Evolutionary conservation across 495 filamentous ascomycete species (phyloP).

Genomic region (Trypethelium eluteriae): DNA sequence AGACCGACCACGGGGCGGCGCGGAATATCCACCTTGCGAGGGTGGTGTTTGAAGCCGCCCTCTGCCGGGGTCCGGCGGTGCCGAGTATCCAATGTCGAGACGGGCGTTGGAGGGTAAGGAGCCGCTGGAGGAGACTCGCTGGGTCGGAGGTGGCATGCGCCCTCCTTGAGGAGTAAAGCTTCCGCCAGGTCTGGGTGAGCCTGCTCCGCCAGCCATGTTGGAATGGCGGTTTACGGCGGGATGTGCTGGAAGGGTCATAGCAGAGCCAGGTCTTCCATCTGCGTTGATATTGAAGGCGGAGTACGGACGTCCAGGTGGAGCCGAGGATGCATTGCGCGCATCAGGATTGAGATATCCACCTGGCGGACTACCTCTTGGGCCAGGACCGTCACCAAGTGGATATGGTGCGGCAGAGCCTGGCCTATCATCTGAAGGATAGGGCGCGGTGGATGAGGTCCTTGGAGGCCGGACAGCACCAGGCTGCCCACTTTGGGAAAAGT

Average conservation of each 20-base stretch:
- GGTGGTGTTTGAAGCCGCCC: constrained; percentile 11
- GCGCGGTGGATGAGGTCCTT: constrained; percentile 35
- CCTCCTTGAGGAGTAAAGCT: not conserved
- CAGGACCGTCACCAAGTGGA: constrained; percentile 43
- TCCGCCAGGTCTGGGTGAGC: not conserved
- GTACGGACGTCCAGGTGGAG: constrained; percentile 18
- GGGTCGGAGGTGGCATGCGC: constrained; percentile 5
- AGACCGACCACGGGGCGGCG: constrained; percentile 7
- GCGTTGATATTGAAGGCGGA: constrained; percentile 33
- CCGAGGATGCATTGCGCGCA: constrained; percentile 25
- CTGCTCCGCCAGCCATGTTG: not conserved
- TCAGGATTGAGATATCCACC: constrained; percentile 33
- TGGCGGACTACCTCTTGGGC: constrained; percentile 32
- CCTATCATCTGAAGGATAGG: constrained; percentile 57
- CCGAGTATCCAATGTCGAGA: constrained; percentile 32
- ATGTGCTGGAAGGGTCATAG: constrained; percentile 20
- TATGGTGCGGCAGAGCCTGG: constrained; percentile 45
- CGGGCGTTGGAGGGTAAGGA: constrained; percentile 15
- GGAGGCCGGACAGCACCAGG: constrained; percentile 6
- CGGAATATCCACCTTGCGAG: constrained; percentile 7
- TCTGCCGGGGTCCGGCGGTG: constrained; percentile 20
- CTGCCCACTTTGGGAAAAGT: constrained; percentile 1
- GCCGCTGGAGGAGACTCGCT: constrained; percentile 12
- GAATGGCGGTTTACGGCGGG: constrained; percentile 10
- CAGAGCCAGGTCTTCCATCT: constrained; percentile 23